Conservation (phyloP, 2,329 filamentous ascomycete genomes). For the Dactylellina haptotyla region DNA sequence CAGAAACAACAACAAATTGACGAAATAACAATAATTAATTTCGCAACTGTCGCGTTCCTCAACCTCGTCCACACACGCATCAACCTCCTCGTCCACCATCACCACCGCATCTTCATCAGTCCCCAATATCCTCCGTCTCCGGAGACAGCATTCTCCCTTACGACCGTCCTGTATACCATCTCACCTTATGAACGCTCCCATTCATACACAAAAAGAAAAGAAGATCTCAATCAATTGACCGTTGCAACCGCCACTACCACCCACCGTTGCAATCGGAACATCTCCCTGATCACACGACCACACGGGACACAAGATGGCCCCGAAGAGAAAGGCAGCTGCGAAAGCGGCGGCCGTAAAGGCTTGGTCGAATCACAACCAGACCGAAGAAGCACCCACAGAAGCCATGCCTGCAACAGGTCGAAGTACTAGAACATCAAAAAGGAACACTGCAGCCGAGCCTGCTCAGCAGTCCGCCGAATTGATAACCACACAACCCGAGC, state of each 20-base stretch:
- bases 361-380: neutral
- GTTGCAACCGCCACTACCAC: too few species aligned
- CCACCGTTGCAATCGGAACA: neutral
- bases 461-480: neutral
- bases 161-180: too few species aligned
- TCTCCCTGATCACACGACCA: neutral
- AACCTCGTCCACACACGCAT: neutral
- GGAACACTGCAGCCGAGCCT: too few species aligned
- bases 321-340: conserved; percentile 9
- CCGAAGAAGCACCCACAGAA: neutral
- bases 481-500: neutral
- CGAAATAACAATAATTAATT: conserved; percentile 40
- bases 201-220: too few species aligned
- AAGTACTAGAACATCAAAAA: neutral
- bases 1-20: conserved; percentile 51
- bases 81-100: neutral
- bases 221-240: too few species aligned
- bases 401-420: neutral
- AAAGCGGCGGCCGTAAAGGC: conserved; percentile 16
- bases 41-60: conserved; percentile 37
- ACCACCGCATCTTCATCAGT: neutral
- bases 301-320: neutral
- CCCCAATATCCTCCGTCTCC: too few species aligned
- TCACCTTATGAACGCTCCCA: too few species aligned
- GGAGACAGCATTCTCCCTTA: too few species aligned